phyloP scores from a whole-genome alignment of 768 basidiomycete genomes.

The Macrolepiota dolichaula region DNA sequence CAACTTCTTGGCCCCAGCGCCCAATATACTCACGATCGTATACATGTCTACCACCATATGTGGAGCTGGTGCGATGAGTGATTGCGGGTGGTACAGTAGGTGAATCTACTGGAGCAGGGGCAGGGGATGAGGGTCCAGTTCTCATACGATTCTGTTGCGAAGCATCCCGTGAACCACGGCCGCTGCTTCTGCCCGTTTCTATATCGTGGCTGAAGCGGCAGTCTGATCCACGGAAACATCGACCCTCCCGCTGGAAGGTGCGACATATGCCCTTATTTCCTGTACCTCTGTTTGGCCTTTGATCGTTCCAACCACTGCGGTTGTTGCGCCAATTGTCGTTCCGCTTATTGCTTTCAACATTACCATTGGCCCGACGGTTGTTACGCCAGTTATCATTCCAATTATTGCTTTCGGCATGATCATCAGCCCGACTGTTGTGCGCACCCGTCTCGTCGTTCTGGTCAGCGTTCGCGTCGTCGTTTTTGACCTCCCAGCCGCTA shows the following conservation, averaged over 20 bases:
- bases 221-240: conserved; percentile 14
- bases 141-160: neutral
- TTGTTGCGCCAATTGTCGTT: neutral
- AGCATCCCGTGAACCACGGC: conserved; percentile 6
- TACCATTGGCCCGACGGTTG: neutral
- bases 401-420: neutral
- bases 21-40: conserved; percentile 3
- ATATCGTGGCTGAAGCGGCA: conserved; percentile 24
- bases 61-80: neutral
- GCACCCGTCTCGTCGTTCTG: neutral
- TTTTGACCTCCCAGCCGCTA: neutral
- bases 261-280: neutral
- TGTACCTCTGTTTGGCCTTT: neutral
- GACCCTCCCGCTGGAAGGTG: conserved; percentile 12
- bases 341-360: neutral
- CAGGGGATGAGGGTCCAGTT: neutral
- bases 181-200: conserved; percentile 1
- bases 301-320: neutral
- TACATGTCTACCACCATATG: neutral
- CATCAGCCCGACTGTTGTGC: neutral
- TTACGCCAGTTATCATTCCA: neutral
- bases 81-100: neutral
- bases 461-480: neutral
- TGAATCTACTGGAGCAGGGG: neutral
- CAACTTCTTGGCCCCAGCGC: conserved; percentile 4